Percentiles rank a stretch among this genome's conserved stretches.
Conservation (phyloP, 1,139 yeast genomes). For the Magnusiomyces fungicola region DNA sequence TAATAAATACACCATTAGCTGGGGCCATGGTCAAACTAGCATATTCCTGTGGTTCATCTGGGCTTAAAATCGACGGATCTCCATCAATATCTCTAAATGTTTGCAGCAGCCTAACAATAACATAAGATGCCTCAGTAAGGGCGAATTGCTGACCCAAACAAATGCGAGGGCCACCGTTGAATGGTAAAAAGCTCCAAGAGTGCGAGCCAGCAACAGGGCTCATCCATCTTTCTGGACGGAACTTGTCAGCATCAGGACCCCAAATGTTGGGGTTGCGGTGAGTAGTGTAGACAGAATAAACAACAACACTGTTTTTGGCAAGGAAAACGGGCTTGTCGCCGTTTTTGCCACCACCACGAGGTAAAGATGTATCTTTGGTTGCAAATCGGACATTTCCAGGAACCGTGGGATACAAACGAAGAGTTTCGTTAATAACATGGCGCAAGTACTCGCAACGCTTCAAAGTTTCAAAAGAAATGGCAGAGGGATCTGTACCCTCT, state of each 20-base stretch:
- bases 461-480: constrained; percentile 39
- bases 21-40: too few species aligned
- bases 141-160: constrained; percentile 57
- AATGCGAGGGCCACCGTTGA: constrained; percentile 55
- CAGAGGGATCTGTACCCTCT: constrained; percentile 11
- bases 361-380: constrained; percentile 36
- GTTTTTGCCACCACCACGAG: constrained; percentile 45
- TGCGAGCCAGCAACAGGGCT: constrained; percentile 17
- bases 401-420: constrained; percentile 26
- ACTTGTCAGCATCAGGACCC: constrained; percentile 44
- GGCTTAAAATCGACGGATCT: too few species aligned
- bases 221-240: constrained; percentile 48
- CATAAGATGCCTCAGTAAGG: constrained; percentile 47
- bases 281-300: constrained; percentile 39
- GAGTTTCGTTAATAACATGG: constrained; percentile 24
- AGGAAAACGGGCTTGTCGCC: constrained; percentile 39
- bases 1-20: too few species aligned
- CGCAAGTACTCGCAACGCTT: constrained; percentile 32
- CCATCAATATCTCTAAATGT: constrained; percentile 22
- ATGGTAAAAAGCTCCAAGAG: constrained; percentile 34
- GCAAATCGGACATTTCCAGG: constrained; percentile 26
- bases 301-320: constrained; percentile 42
- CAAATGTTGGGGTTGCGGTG: constrained; percentile 41
- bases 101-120: constrained; percentile 41
- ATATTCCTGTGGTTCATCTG: too few species aligned